Conservation (phyloP, 805 yeast species). For the Saccharomycopsis microspora region DNA sequence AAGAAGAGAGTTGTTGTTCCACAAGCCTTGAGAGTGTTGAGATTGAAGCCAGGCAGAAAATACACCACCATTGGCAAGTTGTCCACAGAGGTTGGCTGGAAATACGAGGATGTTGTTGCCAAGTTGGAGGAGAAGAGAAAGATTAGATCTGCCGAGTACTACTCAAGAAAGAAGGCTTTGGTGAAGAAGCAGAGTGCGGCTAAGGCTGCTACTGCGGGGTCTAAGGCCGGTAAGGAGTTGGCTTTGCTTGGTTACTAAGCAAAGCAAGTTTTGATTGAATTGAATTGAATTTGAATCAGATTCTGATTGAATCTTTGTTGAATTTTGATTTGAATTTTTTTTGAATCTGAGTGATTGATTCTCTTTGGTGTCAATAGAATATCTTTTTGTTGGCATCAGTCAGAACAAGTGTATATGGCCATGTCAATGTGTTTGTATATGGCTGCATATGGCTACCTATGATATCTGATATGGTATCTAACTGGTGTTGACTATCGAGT, state of each 20-base stretch:
- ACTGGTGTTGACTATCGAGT: too few relatives aligned
- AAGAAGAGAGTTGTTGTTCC: slow-evolving; percentile 99
- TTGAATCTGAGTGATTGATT: too few relatives aligned
- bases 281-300: not conserved
- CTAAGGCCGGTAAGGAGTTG: slow-evolving; percentile 86
- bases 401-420: too few relatives aligned
- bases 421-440: too few relatives aligned
- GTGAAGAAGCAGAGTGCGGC: slow-evolving; percentile 87
- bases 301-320: too few relatives aligned
- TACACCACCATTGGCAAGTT: slow-evolving; percentile 97
- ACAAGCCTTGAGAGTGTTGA: slow-evolving; percentile 97
- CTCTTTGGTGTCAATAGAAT: too few relatives aligned
- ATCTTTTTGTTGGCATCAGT: too few relatives aligned
- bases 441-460: too few relatives aligned
- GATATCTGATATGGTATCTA: too few relatives aligned
- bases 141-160: slow-evolving; percentile 97
- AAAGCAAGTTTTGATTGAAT: not conserved
- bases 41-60: slow-evolving; percentile 99
- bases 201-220: slow-evolving; percentile 73
- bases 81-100: slow-evolving; percentile 98
- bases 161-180: slow-evolving; percentile 96
- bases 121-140: slow-evolving; percentile 98
- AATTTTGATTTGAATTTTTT: too few relatives aligned
- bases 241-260: slow-evolving; percentile 95
- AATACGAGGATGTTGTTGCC: slow-evolving; percentile 96